Conservation (phyloP, 2,329 filamentous ascomycete genomes). For the Trichoderma sp. region DNA sequence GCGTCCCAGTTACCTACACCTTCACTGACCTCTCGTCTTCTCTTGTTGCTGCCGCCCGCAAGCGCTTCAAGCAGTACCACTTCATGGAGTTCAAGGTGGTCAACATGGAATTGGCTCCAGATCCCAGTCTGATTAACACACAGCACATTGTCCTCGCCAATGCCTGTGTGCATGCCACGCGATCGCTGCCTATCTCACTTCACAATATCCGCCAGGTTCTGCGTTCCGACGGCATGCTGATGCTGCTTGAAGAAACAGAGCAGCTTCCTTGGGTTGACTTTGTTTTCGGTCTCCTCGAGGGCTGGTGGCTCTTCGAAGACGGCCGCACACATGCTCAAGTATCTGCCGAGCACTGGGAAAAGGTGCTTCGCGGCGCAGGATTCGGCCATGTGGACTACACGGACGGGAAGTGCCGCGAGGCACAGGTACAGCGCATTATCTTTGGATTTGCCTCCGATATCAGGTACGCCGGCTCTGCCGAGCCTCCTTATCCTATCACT, state of each 20-base stretch:
- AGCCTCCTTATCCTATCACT: neutral
- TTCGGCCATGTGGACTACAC: constrained; percentile 25
- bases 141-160: constrained; percentile 35
- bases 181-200: neutral
- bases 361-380: constrained; percentile 18
- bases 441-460: neutral
- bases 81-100: too few species aligned
- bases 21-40: constrained; percentile 35
- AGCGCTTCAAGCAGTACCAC: too few species aligned
- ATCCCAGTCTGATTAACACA: constrained; percentile 19
- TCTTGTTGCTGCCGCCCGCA: too few species aligned
- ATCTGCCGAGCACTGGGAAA: constrained; percentile 20
- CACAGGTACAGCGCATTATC: neutral
- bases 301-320: constrained; percentile 35
- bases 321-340: constrained; percentile 18
- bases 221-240: constrained; percentile 20
- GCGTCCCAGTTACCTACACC: constrained; percentile 36
- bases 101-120: too few species aligned
- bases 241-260: constrained; percentile 22
- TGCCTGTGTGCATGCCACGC: constrained; percentile 38
- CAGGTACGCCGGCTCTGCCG: neutral
- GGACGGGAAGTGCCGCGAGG: constrained; percentile 20
- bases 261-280: constrained; percentile 30
- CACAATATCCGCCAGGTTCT: constrained; percentile 24
- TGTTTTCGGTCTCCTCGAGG: constrained; percentile 35